Conservation (phyloP, 2,329 filamentous ascomycete genomes). For the Beauveria australis region DNA sequence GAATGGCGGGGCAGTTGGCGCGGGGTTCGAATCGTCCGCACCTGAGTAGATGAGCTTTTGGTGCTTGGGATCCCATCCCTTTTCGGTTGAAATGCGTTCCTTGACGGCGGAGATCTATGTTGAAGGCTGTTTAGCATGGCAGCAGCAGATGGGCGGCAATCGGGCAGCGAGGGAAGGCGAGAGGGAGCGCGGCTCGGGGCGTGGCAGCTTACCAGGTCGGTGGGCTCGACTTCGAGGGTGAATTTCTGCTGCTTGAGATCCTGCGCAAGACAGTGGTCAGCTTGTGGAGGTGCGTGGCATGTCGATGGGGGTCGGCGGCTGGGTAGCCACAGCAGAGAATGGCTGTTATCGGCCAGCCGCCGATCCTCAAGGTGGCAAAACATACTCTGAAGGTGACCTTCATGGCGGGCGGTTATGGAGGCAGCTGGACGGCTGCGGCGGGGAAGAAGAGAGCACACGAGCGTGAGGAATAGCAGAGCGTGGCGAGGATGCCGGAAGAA, state of each 20-base stretch:
- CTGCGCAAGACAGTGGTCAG: constrained; percentile 35
- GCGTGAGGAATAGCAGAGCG: not conserved
- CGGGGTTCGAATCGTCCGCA: constrained; percentile 35
- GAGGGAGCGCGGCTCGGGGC: constrained; percentile 17
- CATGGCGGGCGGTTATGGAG: constrained; percentile 42
- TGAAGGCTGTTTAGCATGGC: constrained; percentile 1
- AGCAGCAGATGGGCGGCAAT: not conserved
- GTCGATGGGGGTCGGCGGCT: not conserved
- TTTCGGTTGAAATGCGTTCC: constrained; percentile 83
- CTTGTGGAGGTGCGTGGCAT: not conserved
- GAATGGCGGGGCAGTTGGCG: constrained; percentile 3
- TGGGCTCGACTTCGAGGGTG: constrained; percentile 86
- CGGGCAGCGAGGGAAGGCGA: constrained; percentile 5
- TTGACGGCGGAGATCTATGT: constrained; percentile 79
- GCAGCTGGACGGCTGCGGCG: constrained; percentile 21
- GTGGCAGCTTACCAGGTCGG: constrained; percentile 67
- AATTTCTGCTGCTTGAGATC: constrained; percentile 99
- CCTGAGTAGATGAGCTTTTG: constrained; percentile 99
- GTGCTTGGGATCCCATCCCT: constrained; percentile 83
- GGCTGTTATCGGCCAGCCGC: not conserved
- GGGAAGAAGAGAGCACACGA: not conserved
- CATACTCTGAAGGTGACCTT: constrained; percentile 61
- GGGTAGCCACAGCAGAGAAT: not conserved
- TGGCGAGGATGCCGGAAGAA: not conserved
- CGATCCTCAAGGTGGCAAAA: constrained; percentile 13